A percentile compares a stretch with the other conserved stretches of the same genome.
phyloP scores from a whole-genome alignment of 2,329 filamentous ascomycete species.

The Cercospora janseana region DNA sequence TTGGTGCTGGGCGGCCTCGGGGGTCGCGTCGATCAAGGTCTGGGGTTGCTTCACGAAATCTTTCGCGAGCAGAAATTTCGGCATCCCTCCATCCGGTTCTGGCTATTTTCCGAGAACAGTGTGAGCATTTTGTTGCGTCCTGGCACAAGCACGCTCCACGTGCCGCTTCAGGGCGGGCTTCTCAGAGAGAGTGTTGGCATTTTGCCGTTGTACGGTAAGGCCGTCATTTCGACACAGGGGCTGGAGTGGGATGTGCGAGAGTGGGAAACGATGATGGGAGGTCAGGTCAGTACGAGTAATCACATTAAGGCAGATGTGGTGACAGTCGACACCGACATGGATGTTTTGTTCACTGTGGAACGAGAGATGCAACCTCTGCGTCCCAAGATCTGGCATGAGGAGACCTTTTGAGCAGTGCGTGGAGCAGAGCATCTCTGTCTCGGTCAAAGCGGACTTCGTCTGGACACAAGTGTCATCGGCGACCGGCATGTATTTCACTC shows the following conservation, averaged over 20 bases:
- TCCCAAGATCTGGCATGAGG: conserved; percentile 12
- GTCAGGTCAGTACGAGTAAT: conserved; percentile 52
- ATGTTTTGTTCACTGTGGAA: conserved; percentile 51
- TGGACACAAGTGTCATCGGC: no score
- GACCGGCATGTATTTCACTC: no score
- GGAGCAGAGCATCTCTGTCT: neutral
- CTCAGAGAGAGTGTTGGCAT: conserved; percentile 84
- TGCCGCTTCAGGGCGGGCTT: conserved; percentile 50
- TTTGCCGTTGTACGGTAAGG: conserved; percentile 75
- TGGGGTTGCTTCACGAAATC: conserved; percentile 85
- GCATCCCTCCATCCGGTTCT: conserved; percentile 56
- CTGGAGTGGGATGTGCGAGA: conserved; percentile 86
- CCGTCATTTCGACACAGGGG: conserved; percentile 73
- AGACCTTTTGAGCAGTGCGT: neutral
- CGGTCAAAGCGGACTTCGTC: no score
- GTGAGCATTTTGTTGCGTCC: conserved; percentile 76
- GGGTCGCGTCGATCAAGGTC: conserved; percentile 86
- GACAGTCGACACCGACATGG: conserved; percentile 42
- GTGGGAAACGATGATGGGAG: conserved; percentile 64
- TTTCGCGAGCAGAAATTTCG: conserved; percentile 51
- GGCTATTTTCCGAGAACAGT: conserved; percentile 76
- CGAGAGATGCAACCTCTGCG: conserved; percentile 11
- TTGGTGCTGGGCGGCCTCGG: conserved; percentile 80
- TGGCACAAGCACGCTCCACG: conserved; percentile 66
- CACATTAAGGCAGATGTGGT: conserved; percentile 46